Conservation (phyloP, 2,329 filamentous ascomycete genomes). For the Pseudocercospora ulei region DNA sequence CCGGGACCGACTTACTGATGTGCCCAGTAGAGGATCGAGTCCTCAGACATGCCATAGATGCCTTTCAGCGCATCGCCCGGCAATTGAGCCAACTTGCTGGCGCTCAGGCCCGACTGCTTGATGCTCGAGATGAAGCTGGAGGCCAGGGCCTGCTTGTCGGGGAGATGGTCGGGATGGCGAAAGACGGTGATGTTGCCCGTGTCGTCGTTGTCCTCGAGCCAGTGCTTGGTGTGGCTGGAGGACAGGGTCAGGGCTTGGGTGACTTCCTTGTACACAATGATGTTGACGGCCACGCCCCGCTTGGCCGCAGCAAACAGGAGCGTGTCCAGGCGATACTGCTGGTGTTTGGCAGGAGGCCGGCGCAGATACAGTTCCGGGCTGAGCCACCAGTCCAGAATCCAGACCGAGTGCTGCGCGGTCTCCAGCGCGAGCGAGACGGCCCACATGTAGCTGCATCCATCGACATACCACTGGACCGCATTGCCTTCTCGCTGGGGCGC, state of each 20-base stretch:
- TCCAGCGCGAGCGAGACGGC: constrained; percentile 72
- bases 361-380: constrained; percentile 81
- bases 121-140: constrained; percentile 49
- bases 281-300: constrained; percentile 70
- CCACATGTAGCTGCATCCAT: constrained; percentile 76
- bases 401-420: constrained; percentile 65
- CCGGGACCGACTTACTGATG: constrained; percentile 6
- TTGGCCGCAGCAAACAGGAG: constrained; percentile 74
- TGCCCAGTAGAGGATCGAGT: constrained; percentile 71
- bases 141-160: constrained; percentile 58
- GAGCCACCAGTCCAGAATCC: constrained; percentile 70
- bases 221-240: constrained; percentile 67
- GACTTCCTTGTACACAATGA: constrained; percentile 84
- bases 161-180: constrained; percentile 78
- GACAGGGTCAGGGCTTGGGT: constrained; percentile 46
- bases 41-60: constrained; percentile 71
- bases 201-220: constrained; percentile 57
- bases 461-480: constrained; percentile 68
- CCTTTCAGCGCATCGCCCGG: constrained; percentile 64
- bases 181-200: constrained; percentile 82
- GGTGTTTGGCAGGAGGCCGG: constrained; percentile 68
- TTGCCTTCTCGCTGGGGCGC: constrained; percentile 62
- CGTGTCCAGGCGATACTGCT: constrained; percentile 72
- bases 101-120: constrained; percentile 48
- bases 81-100: constrained; percentile 52